Conservation (phyloP, 2,329 filamentous ascomycete species). For the Ascochyta koolunga region DNA sequence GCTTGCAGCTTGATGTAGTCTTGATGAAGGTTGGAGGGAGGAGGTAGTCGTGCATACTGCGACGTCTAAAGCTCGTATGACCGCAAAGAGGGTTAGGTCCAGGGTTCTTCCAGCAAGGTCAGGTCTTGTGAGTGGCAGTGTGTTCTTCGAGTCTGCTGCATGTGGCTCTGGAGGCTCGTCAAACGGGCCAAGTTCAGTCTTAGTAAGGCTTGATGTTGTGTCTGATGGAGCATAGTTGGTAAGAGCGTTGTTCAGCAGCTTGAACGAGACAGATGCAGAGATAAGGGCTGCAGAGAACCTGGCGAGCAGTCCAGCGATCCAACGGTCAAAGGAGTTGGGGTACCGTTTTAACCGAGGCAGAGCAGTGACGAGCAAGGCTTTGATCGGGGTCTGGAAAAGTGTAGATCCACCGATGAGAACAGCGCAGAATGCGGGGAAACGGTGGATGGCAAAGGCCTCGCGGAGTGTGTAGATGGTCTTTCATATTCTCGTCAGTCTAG, state of each 20-base stretch:
- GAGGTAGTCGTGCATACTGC: slow-evolving; percentile 50
- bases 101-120: slow-evolving; percentile 73
- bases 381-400: slow-evolving; percentile 48
- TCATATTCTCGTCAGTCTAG: background rate
- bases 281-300: slow-evolving; percentile 55
- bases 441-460: slow-evolving; percentile 51
- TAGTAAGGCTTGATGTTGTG: slow-evolving; percentile 10
- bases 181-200: slow-evolving; percentile 29
- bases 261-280: slow-evolving; percentile 58
- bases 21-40: slow-evolving; percentile 1
- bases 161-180: slow-evolving; percentile 33
- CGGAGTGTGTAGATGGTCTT: slow-evolving; percentile 40
- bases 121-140: slow-evolving; percentile 17
- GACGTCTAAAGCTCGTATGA: slow-evolving; percentile 74
- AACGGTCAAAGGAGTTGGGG: slow-evolving; percentile 5
- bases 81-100: slow-evolving; percentile 81
- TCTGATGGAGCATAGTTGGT: slow-evolving; percentile 6
- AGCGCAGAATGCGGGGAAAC: slow-evolving; percentile 61
- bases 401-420: slow-evolving; percentile 60
- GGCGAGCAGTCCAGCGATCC: slow-evolving; percentile 15
- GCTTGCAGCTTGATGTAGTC: slow-evolving; percentile 31
- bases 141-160: slow-evolving; percentile 3
- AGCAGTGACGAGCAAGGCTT: slow-evolving; percentile 12
- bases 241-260: slow-evolving; percentile 54
- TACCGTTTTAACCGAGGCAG: slow-evolving; percentile 19